Base-by-base conservation (phyloP, 805 yeast species). In the Saturnispora sanitii region DNA sequence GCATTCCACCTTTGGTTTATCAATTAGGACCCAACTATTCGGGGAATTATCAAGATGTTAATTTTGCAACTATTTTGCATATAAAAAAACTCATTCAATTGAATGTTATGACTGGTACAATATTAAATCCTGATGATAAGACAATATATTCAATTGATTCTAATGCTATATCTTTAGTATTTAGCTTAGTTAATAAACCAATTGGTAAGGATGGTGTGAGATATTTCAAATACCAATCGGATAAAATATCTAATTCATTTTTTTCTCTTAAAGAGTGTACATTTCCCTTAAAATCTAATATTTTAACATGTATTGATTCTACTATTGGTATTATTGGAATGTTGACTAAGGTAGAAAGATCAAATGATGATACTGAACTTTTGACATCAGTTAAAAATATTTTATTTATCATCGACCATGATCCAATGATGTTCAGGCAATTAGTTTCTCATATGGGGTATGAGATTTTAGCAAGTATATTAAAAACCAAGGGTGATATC, bases 401-500 rank as follows among this genome's bases (percentile, higher is more conserved):
- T 3, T 64, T 79, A 25, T 52, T 55, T 12, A 35, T 72, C 1
- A 53, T 79, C 9, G 55, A 62, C n/a, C 60, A 62, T 23, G 67
- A 72, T 45, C 33, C 12, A 21, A 15, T n/a, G 3, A 67, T 79
- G 70, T 62, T 77, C 31, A 59, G 70, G 39, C 85, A 79, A 45
- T 72, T 80, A 52, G 84, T 78, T 48, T 62, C 68, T 15, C 61
- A 65, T 3, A 71, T 70, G 47, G 87, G 87, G 1, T 82, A 75
- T 49, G 75, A 74, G 20, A 66, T 79, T 3, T 52, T 82, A 2
- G 68, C 73, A 0, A 68, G 79, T 0, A 51, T 82, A 7, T 50
- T 80, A 21, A 71, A 68, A 31, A 60, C 68, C 21, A 76, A 74
- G 50, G 66, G 62, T 46, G 52, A 50, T 4, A 47, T 50, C 38